A percentile compares a stretch with the other conserved stretches of the same genome.
These are phyloP conservation scores for Plantago coronopus DNA, from an alignment of 305 asterid species.

Conservation along the genomic window DNA sequence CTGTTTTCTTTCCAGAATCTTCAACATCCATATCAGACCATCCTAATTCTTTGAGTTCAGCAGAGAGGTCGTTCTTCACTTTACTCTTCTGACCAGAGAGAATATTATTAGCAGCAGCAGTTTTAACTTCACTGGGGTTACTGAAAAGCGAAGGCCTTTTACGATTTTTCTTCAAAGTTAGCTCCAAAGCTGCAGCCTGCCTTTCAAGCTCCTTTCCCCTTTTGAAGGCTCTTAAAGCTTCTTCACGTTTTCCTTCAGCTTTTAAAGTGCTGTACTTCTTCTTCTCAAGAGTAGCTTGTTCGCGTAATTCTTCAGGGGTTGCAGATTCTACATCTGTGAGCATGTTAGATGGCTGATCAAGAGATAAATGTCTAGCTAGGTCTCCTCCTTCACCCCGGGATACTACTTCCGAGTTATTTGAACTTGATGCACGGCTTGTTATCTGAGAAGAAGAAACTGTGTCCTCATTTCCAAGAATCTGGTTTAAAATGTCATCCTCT, in stretches of 20 bases:
- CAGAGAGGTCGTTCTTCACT: constrained; percentile 68
- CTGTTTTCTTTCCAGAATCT: constrained; percentile 54
- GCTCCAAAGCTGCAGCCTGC: constrained; percentile 85
- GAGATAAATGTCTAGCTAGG: constrained; percentile 21
- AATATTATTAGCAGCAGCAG: constrained; percentile 36
- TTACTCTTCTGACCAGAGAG: constrained; percentile 37
- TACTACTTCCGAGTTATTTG: constrained; percentile 38
- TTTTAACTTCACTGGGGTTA: constrained; percentile 35
- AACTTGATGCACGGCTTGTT: constrained; percentile 41
- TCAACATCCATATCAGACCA: constrained; percentile 90
- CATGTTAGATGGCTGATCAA: background rate
- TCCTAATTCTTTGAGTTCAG: constrained; percentile 88
- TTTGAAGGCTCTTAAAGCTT: constrained; percentile 81
- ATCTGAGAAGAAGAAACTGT: constrained; percentile 30
- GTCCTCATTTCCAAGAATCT: constrained; percentile 47
- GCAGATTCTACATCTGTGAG: constrained; percentile 36
- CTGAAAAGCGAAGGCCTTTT: constrained; percentile 55
- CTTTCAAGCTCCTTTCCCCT: constrained; percentile 95
- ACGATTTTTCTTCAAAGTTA: constrained; percentile 68
- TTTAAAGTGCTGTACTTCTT: constrained; percentile 64
- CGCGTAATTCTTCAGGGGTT: constrained; percentile 82
- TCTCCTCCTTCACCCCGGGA: constrained; percentile 35
- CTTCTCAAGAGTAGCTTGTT: constrained; percentile 80
- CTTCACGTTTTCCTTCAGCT: constrained; percentile 93
- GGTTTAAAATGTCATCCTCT: constrained; percentile 59